Evolutionary conservation across 1,284 basidiomycete species (phyloP), one percentile per base, ranked within the genome.

Genomic region (Exobasidium cylindrosporum): DNA sequence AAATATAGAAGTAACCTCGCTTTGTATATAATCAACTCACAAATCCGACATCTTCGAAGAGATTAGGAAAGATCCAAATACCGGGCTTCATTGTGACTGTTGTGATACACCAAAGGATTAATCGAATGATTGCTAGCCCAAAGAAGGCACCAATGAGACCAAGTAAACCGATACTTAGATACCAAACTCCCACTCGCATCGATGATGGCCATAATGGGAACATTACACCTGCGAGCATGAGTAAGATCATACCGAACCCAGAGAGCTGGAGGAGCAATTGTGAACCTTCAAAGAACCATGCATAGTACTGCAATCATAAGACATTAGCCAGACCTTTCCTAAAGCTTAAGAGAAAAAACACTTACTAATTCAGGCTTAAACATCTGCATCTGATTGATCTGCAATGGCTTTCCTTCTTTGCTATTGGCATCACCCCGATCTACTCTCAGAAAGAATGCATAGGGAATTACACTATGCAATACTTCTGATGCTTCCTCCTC

Each of bases 21-120:
- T 52, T n/a, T 3, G 58, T n/a, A 54, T 6, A 46, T n/a, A n/a
- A n/a, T 43, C 58, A 58, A 88, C 93, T 83, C 77, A 97, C 95
- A 80, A 98, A 96, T 80, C 96, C 95, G 61, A 98, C 96, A 78
- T 98, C 95, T 32, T 95, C 95, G 74, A 98, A 98, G 52, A 99
- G 83, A 79, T 97, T 91, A 0, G 96, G 95, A 85, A 97, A 99
- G 83, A 98, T 89, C 95, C 95, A 99, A 64, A 98, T 96, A 35
- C 95, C 96, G 17, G 92, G 92, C 62, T 88, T 87, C 30, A 87
- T 87, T 54, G 87, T 86, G 69, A 98, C 82, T 70, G 94, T 81
- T n/a, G 95, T 94, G 75, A 95, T 87, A 80, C 93, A 86, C 83
- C 93, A 98, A 81, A 97, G 89, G 74, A 99, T 91, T 65, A 98